Percentiles rank a stretch among this genome's conserved stretches.
Conservation (phyloP, 495 filamentous ascomycete species). For the Parmelia sp. region DNA sequence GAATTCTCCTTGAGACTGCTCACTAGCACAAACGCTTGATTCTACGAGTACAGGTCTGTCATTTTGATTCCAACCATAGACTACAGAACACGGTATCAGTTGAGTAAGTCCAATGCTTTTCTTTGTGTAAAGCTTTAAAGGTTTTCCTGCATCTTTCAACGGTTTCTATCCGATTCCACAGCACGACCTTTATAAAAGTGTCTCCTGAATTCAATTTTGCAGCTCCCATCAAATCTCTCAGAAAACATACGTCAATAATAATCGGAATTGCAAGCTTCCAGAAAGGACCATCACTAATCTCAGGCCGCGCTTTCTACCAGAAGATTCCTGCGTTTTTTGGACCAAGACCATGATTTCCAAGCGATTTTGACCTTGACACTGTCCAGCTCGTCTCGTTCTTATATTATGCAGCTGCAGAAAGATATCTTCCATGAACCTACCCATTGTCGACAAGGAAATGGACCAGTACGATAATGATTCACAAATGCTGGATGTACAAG, state of each 20-base stretch:
- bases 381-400: not conserved
- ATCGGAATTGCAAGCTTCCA: not conserved
- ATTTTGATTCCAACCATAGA: not conserved
- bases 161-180: not conserved
- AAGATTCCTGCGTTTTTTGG: not conserved
- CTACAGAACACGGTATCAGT: not conserved
- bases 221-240: not conserved
- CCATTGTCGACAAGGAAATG: slow-evolving; percentile 4
- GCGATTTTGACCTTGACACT: not conserved
- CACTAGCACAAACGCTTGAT: not conserved
- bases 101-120: not conserved
- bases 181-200: too few relatives aligned
- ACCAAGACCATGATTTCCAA: not conserved
- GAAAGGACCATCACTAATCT: not conserved
- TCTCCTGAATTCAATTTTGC: not conserved
- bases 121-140: not conserved
- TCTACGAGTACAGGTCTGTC: not conserved
- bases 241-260: not conserved
- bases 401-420: not conserved
- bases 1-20: not conserved
- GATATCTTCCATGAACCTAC: not conserved
- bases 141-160: not conserved
- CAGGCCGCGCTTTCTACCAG: not conserved
- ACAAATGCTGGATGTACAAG: slow-evolving; percentile 19
- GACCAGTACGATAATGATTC: slow-evolving; percentile 20